phyloP scores from a whole-genome alignment of 164 flowering plant genomes.

The Taxillus chinensis region DNA sequence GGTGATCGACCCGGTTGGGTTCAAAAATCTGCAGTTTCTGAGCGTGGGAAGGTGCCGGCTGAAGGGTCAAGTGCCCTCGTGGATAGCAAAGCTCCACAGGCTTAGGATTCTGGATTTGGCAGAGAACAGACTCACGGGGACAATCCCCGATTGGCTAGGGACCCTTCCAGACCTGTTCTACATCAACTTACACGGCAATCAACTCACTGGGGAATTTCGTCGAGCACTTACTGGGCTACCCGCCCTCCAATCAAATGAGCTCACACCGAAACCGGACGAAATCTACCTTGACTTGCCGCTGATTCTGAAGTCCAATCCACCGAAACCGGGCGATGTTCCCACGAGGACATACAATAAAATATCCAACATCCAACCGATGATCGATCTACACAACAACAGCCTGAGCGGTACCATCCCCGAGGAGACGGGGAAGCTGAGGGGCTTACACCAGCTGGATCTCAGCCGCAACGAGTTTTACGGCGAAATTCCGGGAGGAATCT shows the following conservation, averaged over 20 bases:
- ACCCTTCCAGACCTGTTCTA: constrained; percentile 42
- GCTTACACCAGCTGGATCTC: constrained; percentile 45
- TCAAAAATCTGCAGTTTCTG: constrained; percentile 38
- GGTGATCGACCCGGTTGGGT: constrained; percentile 18
- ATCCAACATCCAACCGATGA: constrained; percentile 46
- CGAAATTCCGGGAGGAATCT: constrained; percentile 41
- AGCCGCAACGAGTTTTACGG: constrained; percentile 42
- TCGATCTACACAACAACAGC: constrained; percentile 40
- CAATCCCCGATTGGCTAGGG: constrained; percentile 49
- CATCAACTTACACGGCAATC: constrained; percentile 44
- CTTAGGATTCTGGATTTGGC: constrained; percentile 49
- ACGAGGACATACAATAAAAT: constrained; percentile 49
- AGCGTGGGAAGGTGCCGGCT: constrained; percentile 42
- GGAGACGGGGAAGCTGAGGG: constrained; percentile 43
- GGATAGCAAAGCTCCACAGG: constrained; percentile 31
- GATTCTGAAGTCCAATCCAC: constrained; percentile 23
- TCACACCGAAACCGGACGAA: constrained; percentile 3
- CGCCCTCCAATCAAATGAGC: constrained; percentile 16
- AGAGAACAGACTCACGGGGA: constrained; percentile 33
- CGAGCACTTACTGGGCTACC: constrained; percentile 21
- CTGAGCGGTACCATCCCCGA: constrained; percentile 42
- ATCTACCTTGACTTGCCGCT: constrained; percentile 45
- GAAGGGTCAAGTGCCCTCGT: constrained; percentile 36
- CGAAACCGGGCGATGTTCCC: constrained; percentile 19
- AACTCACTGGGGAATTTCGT: constrained; percentile 41